Conservation (phyloP, 2,329 filamentous ascomycete species). For the Colletotrichum sojae region DNA sequence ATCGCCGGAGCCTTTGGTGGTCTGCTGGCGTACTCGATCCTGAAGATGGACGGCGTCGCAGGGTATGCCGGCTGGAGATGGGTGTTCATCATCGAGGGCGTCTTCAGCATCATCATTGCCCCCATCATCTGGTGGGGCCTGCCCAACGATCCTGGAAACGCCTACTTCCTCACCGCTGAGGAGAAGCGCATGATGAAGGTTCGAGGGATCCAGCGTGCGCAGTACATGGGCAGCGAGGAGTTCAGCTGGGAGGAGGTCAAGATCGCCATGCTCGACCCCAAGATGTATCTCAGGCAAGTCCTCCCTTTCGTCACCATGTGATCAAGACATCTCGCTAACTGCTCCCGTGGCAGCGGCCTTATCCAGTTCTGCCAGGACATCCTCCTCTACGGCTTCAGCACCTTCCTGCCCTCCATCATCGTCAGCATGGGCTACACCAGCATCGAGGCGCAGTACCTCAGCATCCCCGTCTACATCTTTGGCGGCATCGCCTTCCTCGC, state of each 20-base stretch:
- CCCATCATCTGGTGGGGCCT: constrained; percentile 61
- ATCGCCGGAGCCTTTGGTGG: constrained; percentile 58
- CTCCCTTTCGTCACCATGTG: not conserved
- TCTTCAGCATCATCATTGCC: constrained; percentile 58
- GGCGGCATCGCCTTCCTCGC: constrained; percentile 61
- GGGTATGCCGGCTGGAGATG: constrained; percentile 58
- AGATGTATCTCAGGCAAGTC: constrained; percentile 62
- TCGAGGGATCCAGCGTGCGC: constrained; percentile 58
- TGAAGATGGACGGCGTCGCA: constrained; percentile 59
- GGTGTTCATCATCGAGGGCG: constrained; percentile 66
- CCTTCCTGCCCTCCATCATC: constrained; percentile 70
- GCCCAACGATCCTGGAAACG: constrained; percentile 61
- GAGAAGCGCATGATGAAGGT: constrained; percentile 66
- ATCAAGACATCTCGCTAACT: constrained; percentile 3
- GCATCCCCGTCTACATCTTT: constrained; percentile 69
- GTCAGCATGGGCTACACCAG: constrained; percentile 64
- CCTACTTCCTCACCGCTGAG: constrained; percentile 63
- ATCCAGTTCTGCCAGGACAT: constrained; percentile 68
- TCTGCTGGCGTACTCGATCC: constrained; percentile 62
- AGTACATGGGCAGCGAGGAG: constrained; percentile 64
- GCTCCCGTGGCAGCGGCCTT: constrained; percentile 45
- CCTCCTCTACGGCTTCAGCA: constrained; percentile 70
- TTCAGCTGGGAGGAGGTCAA: constrained; percentile 66
- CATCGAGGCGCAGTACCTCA: constrained; percentile 67
- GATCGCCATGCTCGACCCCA: constrained; percentile 63